Conservation (phyloP, 1,139 yeast species). For the Yamadazyma membranifaciens region DNA sequence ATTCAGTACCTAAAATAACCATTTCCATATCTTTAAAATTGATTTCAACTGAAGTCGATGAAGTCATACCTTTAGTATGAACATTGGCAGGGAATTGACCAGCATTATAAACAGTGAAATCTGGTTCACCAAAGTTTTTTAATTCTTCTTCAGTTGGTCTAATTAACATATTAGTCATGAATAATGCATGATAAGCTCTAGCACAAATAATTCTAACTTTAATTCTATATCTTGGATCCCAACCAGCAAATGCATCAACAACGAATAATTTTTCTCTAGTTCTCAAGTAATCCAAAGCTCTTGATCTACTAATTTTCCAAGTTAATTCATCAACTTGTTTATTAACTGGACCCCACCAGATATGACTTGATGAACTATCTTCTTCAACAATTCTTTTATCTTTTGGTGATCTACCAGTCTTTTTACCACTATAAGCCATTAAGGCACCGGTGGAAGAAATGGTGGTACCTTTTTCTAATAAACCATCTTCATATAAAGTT, state of each 20-base stretch:
- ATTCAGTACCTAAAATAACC: slow-evolving; percentile 98
- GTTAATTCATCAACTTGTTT: slow-evolving; percentile 92
- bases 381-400: slow-evolving; percentile 98
- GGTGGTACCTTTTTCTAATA: slow-evolving; percentile 86
- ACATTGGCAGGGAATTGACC: slow-evolving; percentile 99
- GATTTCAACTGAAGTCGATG: slow-evolving; percentile 92
- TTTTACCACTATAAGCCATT: slow-evolving; percentile 92
- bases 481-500: slow-evolving; percentile 90
- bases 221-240: slow-evolving; percentile 98
- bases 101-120: slow-evolving; percentile 97
- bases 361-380: slow-evolving; percentile 73
- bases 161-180: slow-evolving; percentile 98
- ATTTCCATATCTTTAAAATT: slow-evolving; percentile 98
- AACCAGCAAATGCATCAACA: slow-evolving; percentile 96
- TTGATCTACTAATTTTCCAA: slow-evolving; percentile 93
- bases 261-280: slow-evolving; percentile 93
- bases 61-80: slow-evolving; percentile 96
- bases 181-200: slow-evolving; percentile 96
- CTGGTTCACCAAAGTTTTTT: slow-evolving; percentile 92
- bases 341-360: slow-evolving; percentile 99
- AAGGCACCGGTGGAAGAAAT: slow-evolving; percentile 93
- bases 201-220: slow-evolving; percentile 97
- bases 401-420: slow-evolving; percentile 98
- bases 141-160: slow-evolving; percentile 92
- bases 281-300: slow-evolving; percentile 96